Base-by-base conservation (phyloP, 2,329 filamentous ascomycete genomes). In the Penicillium brevicompactum region DNA sequence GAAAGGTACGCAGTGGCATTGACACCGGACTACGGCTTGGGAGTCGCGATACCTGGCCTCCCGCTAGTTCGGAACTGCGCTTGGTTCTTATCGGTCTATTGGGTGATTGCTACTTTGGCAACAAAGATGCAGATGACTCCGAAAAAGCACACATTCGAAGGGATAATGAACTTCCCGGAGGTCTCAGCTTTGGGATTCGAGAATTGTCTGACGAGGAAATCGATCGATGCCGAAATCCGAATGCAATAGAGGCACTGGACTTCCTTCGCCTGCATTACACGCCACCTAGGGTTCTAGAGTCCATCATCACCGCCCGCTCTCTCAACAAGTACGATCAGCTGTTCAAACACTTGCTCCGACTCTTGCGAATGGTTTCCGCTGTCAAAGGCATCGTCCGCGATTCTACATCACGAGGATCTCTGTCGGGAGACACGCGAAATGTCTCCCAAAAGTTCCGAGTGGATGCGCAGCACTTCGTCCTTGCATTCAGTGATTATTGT, bases 41-140 rank as follows among this genome's bases (percentile, higher is more conserved):
- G n/a, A 85, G 84, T 2, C 84, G 91, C 65, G 86, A 90, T 52
- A 90, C 82, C 31, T 97, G 94, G 94, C 94, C 94, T 24, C 94
- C 94, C 4, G 92, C 92, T 22, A 95, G 90, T 71, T 97, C 92
- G 0, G 94, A 97, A 71, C 77, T 99, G n/a, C 86, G 92, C 9
- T 80, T 97, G 5, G 91, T 91, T 0, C 80, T 99, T 16, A 95
- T 92, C 83, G 92, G 91, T 0, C 83, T 97, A 1, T 77, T 97
- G 6, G 82, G 84, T 2, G 92, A 97, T 60, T 90, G 86, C 60
- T 91, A 91, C 63, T 74, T 76, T 45, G 72, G 73, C 5, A 65
- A 57, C 18, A 52, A 61, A 30, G 59, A 59, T 14, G 44, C 57
- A 6, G 57, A 66, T 2, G 47, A 50, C 31, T 50, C 62, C 16